A percentile compares a stretch with the other conserved stretches of the same genome.
phyloP scores from a whole-genome alignment of 2,329 filamentous ascomycete species.

The Exutisphaerella laricina region DNA sequence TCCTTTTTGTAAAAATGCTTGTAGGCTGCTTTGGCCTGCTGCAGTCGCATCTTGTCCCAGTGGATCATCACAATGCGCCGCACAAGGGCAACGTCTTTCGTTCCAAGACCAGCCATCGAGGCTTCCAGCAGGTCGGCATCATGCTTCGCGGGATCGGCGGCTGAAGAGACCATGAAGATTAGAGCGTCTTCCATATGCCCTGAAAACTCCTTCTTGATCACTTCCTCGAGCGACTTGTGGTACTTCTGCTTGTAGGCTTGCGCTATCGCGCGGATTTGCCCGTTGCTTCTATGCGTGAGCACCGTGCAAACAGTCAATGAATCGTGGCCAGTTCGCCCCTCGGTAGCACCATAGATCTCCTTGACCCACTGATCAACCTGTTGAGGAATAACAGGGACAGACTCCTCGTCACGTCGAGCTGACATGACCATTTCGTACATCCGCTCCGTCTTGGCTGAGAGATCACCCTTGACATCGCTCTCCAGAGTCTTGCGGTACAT shows the following conservation, averaged over 20 bases:
- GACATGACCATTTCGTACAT: conserved; percentile 79
- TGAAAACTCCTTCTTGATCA: conserved; percentile 76
- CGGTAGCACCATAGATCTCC: conserved; percentile 70
- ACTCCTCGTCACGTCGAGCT: conserved; percentile 71
- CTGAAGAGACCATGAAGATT: conserved; percentile 69
- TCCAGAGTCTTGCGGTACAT: conserved; percentile 64
- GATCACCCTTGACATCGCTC: conserved; percentile 66
- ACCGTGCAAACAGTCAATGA: conserved; percentile 73
- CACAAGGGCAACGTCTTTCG: conserved; percentile 75
- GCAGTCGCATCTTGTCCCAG: conserved; percentile 72
- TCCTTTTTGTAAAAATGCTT: conserved; percentile 63
- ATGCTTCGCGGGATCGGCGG: conserved; percentile 73
- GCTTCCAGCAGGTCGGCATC: conserved; percentile 80
- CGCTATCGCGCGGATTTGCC: conserved; percentile 75
- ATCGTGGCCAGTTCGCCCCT: conserved; percentile 61
- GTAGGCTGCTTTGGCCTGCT: conserved; percentile 74
- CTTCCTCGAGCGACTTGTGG: conserved; percentile 61
- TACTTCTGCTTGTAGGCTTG: conserved; percentile 70
- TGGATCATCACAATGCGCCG: conserved; percentile 73
- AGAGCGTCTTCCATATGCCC: conserved; percentile 89
- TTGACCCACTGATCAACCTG: conserved; percentile 70
- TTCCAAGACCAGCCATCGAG: conserved; percentile 79
- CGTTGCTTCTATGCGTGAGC: conserved; percentile 68
- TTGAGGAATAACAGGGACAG: conserved; percentile 64
- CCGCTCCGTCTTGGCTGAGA: conserved; percentile 78